Evolutionary conservation across 768 basidiomycete genomes (phyloP), one percentile per base, ranked within the genome.

Genomic region (Boletus rubescentipes): DNA sequence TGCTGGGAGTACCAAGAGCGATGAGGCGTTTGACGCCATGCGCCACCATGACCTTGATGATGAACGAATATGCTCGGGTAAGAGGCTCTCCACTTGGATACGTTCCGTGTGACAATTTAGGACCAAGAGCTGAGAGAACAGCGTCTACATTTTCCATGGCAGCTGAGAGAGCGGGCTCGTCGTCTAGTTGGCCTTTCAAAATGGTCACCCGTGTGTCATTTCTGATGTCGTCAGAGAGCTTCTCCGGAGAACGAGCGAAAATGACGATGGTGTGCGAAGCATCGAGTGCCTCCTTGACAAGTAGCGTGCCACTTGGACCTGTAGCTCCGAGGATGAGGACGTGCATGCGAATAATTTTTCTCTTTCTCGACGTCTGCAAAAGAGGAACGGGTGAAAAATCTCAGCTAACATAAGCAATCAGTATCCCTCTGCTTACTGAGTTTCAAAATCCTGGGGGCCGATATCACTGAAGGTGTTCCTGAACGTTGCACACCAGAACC

Each of bases 251-350:
- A 31, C 87, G 82, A 11, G 79, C 86, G 51, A 81, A 89, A 49
- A 89, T 58, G 53, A 88, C 74, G 56, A 89, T 60, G 5, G 76
- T 72, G 58, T 79, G 75, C 6, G 65, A 59, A 20, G 70, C 69
- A 16, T 71, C 62, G 16, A 90, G 77, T 6, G 77, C 71, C 61
- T 85, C 78, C 47, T 82, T 77, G 52, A 84, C 75, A 54, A 89
- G 73, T 16, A 78, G 75, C 41, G 79, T 68, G 45, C 88, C 89
- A 34, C 70, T 69, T 14, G 81, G 76, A 2, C 88, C 87, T 4
- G 88, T 91, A 21, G 77, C 84, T 16, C 88, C 89, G n/a, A 91
- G 75, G 53, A 90, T 73, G 49, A 90, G 74, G 52, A 88, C 61
- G 23, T 75, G 83, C 81, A 81, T 80, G 16, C 34, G 39, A 12